A percentile compares a stretch with the other conserved stretches of the same genome.
Evolutionary conservation across 352 stramenopile species (phyloP).

Genomic region (Phytophthora citrophthora): DNA sequence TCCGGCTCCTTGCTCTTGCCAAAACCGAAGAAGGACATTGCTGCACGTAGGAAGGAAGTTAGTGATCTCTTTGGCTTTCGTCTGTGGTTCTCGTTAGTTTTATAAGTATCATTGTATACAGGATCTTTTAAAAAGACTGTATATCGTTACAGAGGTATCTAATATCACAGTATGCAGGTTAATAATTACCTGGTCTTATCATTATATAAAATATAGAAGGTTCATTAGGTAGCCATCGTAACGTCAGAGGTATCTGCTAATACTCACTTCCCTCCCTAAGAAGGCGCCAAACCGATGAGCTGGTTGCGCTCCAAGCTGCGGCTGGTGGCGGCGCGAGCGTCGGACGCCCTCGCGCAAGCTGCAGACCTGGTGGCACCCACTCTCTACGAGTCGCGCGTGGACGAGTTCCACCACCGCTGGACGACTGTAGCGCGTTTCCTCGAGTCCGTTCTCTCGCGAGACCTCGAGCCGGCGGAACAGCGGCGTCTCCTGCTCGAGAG

Average conservation of each 20-base stretch:
- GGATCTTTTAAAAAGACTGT: too few relatives aligned
- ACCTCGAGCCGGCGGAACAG: constrained; percentile 74
- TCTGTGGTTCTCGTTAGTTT: not conserved
- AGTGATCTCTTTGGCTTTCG: not conserved
- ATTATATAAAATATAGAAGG: too few relatives aligned
- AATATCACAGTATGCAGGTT: too few relatives aligned
- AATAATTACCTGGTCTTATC: too few relatives aligned
- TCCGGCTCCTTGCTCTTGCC: constrained; percentile 75
- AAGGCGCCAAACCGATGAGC: constrained; percentile 39
- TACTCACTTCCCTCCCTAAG: not conserved
- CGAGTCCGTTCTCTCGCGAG: constrained; percentile 68
- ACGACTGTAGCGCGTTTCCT: constrained; percentile 79
- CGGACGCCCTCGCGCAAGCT: constrained; percentile 73
- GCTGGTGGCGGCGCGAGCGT: constrained; percentile 75
- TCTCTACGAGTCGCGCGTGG: constrained; percentile 81
- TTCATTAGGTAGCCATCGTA: too few relatives aligned
- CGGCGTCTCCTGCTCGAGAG: constrained; percentile 79
- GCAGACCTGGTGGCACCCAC: constrained; percentile 81
- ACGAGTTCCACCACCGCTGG: constrained; percentile 90
- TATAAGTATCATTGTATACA: too few relatives aligned
- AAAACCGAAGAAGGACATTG: constrained; percentile 85
- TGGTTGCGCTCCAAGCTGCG: constrained; percentile 84
- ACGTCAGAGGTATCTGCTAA: too few relatives aligned
- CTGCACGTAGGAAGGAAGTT: not conserved
- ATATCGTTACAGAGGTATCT: too few relatives aligned